phyloP scores from a whole-genome alignment of 2,329 filamentous ascomycete genomes.

The Beauveria bassiana region DNA sequence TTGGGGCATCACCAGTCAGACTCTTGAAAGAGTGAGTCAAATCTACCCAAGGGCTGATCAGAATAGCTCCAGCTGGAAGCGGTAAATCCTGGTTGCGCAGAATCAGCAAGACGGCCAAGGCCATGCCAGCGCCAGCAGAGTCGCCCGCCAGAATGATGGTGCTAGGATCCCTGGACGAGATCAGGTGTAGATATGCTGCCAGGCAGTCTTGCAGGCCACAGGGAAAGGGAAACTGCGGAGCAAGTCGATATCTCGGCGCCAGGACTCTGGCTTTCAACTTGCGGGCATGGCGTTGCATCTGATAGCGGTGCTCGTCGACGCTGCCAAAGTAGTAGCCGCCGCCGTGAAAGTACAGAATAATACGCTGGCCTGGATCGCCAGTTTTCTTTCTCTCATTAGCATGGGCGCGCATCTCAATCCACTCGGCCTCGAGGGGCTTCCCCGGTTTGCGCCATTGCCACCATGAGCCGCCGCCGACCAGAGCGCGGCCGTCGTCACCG shows the following conservation, averaged over 20 bases:
- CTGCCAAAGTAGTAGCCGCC: slow-evolving; percentile 95
- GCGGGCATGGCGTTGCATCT: slow-evolving; percentile 90
- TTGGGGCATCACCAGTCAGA: slow-evolving; percentile 59
- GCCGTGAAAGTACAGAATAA: slow-evolving; percentile 92
- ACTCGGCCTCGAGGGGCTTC: slow-evolving; percentile 68
- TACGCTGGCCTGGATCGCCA: slow-evolving; percentile 54
- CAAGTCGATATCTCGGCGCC: slow-evolving; percentile 77
- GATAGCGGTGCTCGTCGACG: slow-evolving; percentile 94
- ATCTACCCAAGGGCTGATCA: slow-evolving; percentile 95
- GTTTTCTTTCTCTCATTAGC: slow-evolving; percentile 56
- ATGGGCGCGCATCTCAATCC: slow-evolving; percentile 91
- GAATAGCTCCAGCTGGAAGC: slow-evolving; percentile 78
- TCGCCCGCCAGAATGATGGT: slow-evolving; percentile 87
- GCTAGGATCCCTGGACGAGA: slow-evolving; percentile 66
- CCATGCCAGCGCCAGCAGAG: slow-evolving; percentile 89
- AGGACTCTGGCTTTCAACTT: slow-evolving; percentile 88
- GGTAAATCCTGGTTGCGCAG: slow-evolving; percentile 77
- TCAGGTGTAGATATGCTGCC: slow-evolving; percentile 76
- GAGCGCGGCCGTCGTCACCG: slow-evolving; percentile 64
- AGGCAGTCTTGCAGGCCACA: slow-evolving; percentile 87
- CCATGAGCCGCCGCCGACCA: slow-evolving; percentile 77
- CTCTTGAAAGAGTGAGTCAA: slow-evolving; percentile 94
- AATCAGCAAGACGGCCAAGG: slow-evolving; percentile 68
- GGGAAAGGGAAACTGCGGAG: slow-evolving; percentile 92
- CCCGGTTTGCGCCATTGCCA: slow-evolving; percentile 77